Conservation (phyloP, 1,284 basidiomycete genomes). For the Cutaneotrichosporon arboriforme region DNA sequence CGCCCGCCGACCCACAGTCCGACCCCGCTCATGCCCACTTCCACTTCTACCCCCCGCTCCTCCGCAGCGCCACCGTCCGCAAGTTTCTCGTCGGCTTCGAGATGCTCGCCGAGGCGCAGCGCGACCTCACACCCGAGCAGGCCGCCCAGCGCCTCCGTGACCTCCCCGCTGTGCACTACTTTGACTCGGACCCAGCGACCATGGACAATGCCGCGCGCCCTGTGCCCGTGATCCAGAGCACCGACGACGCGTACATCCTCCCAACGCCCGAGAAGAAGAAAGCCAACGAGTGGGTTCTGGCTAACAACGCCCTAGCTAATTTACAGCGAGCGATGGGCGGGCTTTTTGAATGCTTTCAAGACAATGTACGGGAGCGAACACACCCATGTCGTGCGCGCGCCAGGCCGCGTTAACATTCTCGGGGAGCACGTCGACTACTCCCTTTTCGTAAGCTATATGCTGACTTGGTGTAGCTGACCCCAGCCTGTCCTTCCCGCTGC, state of each 20-base stretch:
- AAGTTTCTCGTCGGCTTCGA: constrained; percentile 96
- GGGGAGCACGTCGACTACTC: constrained; percentile 84
- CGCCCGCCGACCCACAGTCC: constrained; percentile 29
- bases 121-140: constrained; percentile 86
- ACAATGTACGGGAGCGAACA: constrained; percentile 62
- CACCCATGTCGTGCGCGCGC: constrained; percentile 68
- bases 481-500: constrained; percentile 67
- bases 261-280: constrained; percentile 44
- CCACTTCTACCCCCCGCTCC: constrained; percentile 81
- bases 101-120: constrained; percentile 83
- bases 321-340: constrained; percentile 59
- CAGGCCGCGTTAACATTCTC: constrained; percentile 72
- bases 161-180: constrained; percentile 55
- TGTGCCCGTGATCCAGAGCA: constrained; percentile 60
- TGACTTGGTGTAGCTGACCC: background rate
- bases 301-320: too few species aligned
- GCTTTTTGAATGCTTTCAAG: constrained; percentile 60
- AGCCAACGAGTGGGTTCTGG: constrained; percentile 50
- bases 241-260: constrained; percentile 58
- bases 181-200: constrained; percentile 26
- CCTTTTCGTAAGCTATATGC: constrained; percentile 26
- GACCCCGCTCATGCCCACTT: constrained; percentile 74
- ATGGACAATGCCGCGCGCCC: constrained; percentile 51
- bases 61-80: constrained; percentile 73
- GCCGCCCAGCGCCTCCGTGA: constrained; percentile 64